Percentiles rank a stretch among this genome's conserved stretches.
phyloP scores from a whole-genome alignment of 2,329 filamentous ascomycete genomes.

The Pseudogymnoascus sp. region DNA sequence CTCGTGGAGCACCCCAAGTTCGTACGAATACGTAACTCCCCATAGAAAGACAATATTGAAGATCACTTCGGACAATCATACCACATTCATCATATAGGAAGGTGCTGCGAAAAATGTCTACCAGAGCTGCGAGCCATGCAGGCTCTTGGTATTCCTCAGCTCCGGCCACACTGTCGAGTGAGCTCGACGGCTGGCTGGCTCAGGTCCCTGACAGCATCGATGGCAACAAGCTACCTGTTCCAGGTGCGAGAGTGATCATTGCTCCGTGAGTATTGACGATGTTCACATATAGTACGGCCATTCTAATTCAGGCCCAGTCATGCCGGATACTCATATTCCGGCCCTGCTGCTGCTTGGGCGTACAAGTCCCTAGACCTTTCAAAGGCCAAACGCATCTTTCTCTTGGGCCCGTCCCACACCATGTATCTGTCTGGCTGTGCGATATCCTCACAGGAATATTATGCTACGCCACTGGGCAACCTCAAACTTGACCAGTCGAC shows the following conservation, averaged over 20 bases:
- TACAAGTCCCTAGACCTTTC: slow-evolving; percentile 83
- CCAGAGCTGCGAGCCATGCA: slow-evolving; percentile 63
- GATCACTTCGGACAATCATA: slow-evolving; percentile 3
- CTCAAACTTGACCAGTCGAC: slow-evolving; percentile 56
- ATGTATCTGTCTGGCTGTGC: slow-evolving; percentile 72
- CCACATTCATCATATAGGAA: not conserved
- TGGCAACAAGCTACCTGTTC: slow-evolving; percentile 54
- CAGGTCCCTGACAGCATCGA: slow-evolving; percentile 61
- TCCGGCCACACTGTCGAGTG: slow-evolving; percentile 47
- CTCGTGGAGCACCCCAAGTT: not conserved
- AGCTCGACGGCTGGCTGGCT: slow-evolving; percentile 70
- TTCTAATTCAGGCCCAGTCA: slow-evolving; percentile 51
- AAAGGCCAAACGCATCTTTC: slow-evolving; percentile 76
- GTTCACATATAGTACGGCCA: not conserved
- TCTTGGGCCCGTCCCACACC: slow-evolving; percentile 89
- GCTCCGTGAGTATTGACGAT: slow-evolving; percentile 63
- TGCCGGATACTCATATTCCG: slow-evolving; percentile 89
- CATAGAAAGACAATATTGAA: not conserved
- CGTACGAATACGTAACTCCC: not conserved
- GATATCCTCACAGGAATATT: slow-evolving; percentile 62
- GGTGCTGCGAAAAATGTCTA: slow-evolving; percentile 25
- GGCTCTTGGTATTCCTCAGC: slow-evolving; percentile 77
- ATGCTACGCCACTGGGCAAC: slow-evolving; percentile 67
- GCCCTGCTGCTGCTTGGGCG: slow-evolving; percentile 85
- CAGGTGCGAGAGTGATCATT: slow-evolving; percentile 76